Base-by-base conservation (phyloP, 345 rosid species). In the Syzygium oleosum region DNA sequence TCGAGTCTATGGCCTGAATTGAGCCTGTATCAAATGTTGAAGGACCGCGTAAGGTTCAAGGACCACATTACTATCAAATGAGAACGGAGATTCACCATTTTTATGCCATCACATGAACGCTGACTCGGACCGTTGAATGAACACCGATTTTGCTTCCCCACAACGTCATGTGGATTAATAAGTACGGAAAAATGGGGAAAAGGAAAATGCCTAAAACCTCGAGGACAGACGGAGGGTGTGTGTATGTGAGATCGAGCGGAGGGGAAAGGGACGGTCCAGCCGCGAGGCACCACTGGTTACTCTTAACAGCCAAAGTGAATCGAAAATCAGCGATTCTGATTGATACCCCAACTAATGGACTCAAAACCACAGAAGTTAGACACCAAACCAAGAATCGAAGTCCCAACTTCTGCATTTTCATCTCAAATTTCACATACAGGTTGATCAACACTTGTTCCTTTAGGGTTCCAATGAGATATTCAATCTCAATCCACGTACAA, bases 191-290 rank as follows among this genome's bases (percentile, higher is more conserved):
- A 59, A n/a, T 11, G 31, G 15, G 31, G 29, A 5, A 2, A 38
- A 38, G 41, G 41, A 59, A 27, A 58, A 58, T 0, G 15, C 65
- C 14, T 12, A 2, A 59, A 12, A 25, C 41, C 31, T 25, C 65
- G 11, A 59, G 15, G 65, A 59, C 65, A 0, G 65, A 38, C 41
- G 12, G 14, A 10, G 29, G 10, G 7, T 11, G 5, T 5, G 29
- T 11, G 29, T 6, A n/a, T 38, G 41, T 38, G 41, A 22, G 2
- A 58, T 23, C 23, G 63, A 58, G 27, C 3, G 29, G 65, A 58
- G 65, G 29, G 29, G 65, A 58, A 58, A 58, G 0, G 1, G 12
- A 6, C 4, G 78, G 9, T 4, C 1, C 0, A 7, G 73, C 0
- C 10, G 16, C 21, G 22, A 22, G 8, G 65, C 2, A 29, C 0